Evolutionary conservation across 495 filamentous ascomycete species (phyloP).

Genomic region (Letharia lupina): DNA sequence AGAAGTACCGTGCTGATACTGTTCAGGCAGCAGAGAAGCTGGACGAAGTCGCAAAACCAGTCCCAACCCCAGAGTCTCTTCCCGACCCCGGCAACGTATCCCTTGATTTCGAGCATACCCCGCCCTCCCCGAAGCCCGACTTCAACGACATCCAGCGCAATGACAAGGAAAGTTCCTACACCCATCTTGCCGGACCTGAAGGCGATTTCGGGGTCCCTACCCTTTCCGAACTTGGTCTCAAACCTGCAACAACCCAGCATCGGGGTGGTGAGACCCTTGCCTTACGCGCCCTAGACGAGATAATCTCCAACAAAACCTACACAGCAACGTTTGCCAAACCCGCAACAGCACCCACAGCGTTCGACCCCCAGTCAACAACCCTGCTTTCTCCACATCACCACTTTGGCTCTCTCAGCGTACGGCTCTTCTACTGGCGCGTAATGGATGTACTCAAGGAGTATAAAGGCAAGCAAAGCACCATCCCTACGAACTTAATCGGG

Average conservation of each 20-base stretch:
- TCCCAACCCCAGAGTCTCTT: conserved; percentile 44
- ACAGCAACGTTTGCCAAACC: conserved; percentile 63
- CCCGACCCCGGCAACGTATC: conserved; percentile 54
- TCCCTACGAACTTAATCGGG: conserved; percentile 55
- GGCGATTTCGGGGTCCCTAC: conserved; percentile 55
- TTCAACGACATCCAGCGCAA: conserved; percentile 45
- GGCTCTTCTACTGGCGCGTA: conserved; percentile 60
- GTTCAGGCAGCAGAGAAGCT: conserved; percentile 36
- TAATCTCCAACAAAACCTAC: conserved; percentile 51
- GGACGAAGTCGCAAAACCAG: conserved; percentile 46
- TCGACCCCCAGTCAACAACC: conserved; percentile 59
- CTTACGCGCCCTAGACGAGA: conserved; percentile 40
- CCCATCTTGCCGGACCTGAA: conserved; percentile 49
- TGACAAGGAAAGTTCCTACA: conserved; percentile 45
- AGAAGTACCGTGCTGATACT: conserved; percentile 1
- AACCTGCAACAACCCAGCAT: conserved; percentile 47
- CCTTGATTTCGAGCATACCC: conserved; percentile 45
- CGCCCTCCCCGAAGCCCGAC: conserved; percentile 39
- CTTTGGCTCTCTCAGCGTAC: conserved; percentile 54
- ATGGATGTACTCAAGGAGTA: conserved; percentile 44
- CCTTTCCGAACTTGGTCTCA: conserved; percentile 53
- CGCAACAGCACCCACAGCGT: conserved; percentile 58
- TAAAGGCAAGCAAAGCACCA: conserved; percentile 39
- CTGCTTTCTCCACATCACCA: conserved; percentile 63
- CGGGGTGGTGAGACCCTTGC: conserved; percentile 56